phyloP scores from a whole-genome alignment of 1,284 basidiomycete species.

The Stereum hirsutum region DNA sequence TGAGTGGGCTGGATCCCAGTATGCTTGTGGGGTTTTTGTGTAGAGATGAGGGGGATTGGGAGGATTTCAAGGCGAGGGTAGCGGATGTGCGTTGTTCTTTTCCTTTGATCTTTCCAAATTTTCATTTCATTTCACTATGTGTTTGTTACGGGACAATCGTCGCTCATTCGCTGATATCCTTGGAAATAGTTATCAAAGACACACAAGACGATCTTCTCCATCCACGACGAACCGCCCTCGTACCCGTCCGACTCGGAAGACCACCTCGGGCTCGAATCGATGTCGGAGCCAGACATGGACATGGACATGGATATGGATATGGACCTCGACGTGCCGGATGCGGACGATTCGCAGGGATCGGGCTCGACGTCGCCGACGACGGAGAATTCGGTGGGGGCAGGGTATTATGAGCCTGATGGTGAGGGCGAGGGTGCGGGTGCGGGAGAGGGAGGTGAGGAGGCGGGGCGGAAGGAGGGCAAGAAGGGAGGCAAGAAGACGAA shows the following conservation, averaged over 20 bases:
- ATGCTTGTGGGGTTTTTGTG: constrained; percentile 95
- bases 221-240: constrained; percentile 78
- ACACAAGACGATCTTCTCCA: constrained; percentile 70
- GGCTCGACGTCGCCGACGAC: constrained; percentile 9
- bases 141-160: no score
- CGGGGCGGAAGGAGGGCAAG: constrained; percentile 19
- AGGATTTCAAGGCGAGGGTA: constrained; percentile 70
- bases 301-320: constrained; percentile 34
- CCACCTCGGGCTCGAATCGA: constrained; percentile 70
- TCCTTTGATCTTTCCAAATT: not conserved
- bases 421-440: not conserved
- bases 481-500: constrained; percentile 8
- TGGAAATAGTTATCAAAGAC: constrained; percentile 37
- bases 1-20: constrained; percentile 89
- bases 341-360: constrained; percentile 24
- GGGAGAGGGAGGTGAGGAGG: constrained; percentile 5
- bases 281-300: constrained; percentile 65
- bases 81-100: constrained; percentile 39
- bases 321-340: constrained; percentile 18
- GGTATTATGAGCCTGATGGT: not conserved
- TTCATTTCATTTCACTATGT: not conserved
- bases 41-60: constrained; percentile 76
- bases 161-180: not conserved
- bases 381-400: constrained; percentile 8
- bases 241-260: constrained; percentile 74